These are phyloP conservation scores for Hericium rajendrae DNA, from an alignment of 768 basidiomycete species.

Conservation along the genomic window DNA sequence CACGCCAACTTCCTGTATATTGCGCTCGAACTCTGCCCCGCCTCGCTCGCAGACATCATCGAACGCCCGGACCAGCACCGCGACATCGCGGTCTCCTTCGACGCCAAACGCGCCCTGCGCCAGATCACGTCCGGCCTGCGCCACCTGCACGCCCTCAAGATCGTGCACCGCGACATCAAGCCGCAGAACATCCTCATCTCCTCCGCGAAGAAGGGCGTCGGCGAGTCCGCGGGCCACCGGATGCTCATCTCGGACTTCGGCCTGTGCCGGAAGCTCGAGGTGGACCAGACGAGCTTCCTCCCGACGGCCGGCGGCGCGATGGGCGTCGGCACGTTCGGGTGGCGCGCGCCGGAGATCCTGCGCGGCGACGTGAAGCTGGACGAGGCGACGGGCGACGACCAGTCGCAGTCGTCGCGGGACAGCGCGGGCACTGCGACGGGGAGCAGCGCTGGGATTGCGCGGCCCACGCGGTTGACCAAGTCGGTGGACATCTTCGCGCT, in stretches of 20 bases:
- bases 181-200: slow-evolving; percentile 96
- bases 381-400: slow-evolving; percentile 54
- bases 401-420: slow-evolving; percentile 57
- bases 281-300: slow-evolving; percentile 93
- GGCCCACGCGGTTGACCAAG: slow-evolving; percentile 67
- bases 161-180: slow-evolving; percentile 98
- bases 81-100: slow-evolving; percentile 72
- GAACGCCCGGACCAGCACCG: slow-evolving; percentile 70
- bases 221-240: slow-evolving; percentile 39
- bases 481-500: slow-evolving; percentile 95
- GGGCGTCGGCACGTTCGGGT: slow-evolving; percentile 90
- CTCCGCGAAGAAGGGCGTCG: slow-evolving; percentile 40
- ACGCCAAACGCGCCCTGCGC: slow-evolving; percentile 77
- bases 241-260: slow-evolving; percentile 98
- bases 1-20: slow-evolving; percentile 94
- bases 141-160: slow-evolving; percentile 88
- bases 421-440: slow-evolving; percentile 46
- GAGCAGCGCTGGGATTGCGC: slow-evolving; percentile 25
- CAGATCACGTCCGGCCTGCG: slow-evolving; percentile 84
- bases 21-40: slow-evolving; percentile 90
- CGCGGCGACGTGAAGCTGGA: slow-evolving; percentile 91
- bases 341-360: slow-evolving; percentile 95
- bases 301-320: slow-evolving; percentile 86
- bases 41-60: slow-evolving; percentile 79
- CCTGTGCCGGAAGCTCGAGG: slow-evolving; percentile 87